A percentile compares a stretch with the other conserved stretches of the same genome.
Conservation (phyloP, 192 early-diverging fungal genomes). For the Backusella liffmaniae region DNA sequence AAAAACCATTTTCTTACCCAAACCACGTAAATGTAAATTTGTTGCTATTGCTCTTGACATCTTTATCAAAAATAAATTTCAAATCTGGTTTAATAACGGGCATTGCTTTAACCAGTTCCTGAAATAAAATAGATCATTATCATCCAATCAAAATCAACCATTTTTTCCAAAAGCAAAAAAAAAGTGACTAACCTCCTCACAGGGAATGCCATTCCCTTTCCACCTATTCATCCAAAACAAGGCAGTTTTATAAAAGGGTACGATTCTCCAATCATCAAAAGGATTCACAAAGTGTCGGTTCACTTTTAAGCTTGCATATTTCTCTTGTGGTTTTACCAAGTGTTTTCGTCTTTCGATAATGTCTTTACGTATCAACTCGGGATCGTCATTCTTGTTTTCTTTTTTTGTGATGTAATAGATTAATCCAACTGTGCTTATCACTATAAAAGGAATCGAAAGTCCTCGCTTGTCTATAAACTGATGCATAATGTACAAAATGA, state of each 20-base stretch:
- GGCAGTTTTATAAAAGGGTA: conserved; percentile 27
- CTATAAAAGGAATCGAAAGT: neutral
- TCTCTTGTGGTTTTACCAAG: conserved; percentile 27
- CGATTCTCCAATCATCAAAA: conserved; percentile 55
- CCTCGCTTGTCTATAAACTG: neutral
- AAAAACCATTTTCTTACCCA: conserved; percentile 13
- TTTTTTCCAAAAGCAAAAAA: neutral
- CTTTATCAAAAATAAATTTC: conserved; percentile 5
- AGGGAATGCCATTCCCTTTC: conserved; percentile 33
- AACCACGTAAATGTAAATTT: conserved; percentile 27
- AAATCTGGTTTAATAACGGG: conserved; percentile 28
- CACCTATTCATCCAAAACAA: conserved; percentile 28
- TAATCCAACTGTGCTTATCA: neutral
- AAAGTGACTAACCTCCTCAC: neutral
- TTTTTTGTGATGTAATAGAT: conserved; percentile 2
- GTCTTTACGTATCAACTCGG: neutral
- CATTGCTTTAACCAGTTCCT: conserved; percentile 24
- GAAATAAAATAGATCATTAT: neutral
- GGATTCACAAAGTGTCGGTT: conserved; percentile 53
- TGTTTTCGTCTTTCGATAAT: conserved; percentile 20
- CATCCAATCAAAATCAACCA: neutral
- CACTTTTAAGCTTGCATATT: conserved; percentile 35
- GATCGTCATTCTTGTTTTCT: neutral
- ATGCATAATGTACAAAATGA: conserved; percentile 6
- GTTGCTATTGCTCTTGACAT: neutral